phyloP scores from a whole-genome alignment of 768 basidiomycete genomes.

The Psilocybe sp. region DNA sequence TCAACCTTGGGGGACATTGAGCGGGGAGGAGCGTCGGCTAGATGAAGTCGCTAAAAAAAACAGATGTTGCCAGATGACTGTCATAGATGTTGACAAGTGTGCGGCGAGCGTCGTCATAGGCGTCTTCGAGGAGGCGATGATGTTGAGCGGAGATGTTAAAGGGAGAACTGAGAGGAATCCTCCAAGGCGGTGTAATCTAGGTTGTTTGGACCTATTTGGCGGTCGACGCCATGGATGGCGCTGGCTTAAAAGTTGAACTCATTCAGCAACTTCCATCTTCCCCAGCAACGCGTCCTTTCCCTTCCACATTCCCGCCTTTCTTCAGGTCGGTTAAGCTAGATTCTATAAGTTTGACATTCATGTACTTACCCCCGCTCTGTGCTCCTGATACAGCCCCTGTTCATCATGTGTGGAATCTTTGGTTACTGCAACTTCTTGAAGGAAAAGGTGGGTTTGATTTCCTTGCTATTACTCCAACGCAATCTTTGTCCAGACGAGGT shows the following conservation, averaged over 20 bases:
- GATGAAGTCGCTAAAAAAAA: no score
- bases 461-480: constrained; percentile 4
- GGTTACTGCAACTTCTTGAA: constrained; percentile 92
- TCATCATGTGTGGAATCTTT: constrained; percentile 91
- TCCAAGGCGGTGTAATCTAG: neutral
- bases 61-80: no score
- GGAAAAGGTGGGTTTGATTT: constrained; percentile 71
- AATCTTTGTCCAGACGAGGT: neutral
- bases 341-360: neutral
- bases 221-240: neutral
- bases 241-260: constrained; percentile 13
- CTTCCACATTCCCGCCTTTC: constrained; percentile 6
- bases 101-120: no score
- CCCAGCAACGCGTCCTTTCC: constrained; percentile 22
- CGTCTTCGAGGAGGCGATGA: constrained; percentile 4
- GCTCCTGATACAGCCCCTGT: constrained; percentile 5
- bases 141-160: constrained; percentile 9
- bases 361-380: neutral
- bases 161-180: no score
- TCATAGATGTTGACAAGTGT: no score
- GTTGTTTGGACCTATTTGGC: constrained; percentile 32
- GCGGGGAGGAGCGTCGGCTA: no score
- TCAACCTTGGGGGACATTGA: no score
- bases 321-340: constrained; percentile 13
- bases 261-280: constrained; percentile 9